Base-by-base conservation (phyloP, 345 rosid genomes). In the Aegle marmelos region DNA sequence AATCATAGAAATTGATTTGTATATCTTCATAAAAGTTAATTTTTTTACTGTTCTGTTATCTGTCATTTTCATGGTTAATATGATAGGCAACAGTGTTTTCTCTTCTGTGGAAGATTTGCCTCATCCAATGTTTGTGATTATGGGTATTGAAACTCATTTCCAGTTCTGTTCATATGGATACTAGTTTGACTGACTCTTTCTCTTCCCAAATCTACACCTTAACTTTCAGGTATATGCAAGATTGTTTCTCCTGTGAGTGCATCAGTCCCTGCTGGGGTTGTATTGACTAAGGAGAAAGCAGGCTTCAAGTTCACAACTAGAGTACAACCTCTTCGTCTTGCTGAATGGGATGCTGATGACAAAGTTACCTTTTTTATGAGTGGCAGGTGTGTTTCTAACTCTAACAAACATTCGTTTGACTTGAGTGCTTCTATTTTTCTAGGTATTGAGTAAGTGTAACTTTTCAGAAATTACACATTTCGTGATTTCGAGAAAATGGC, bases 401-500 rank as follows among this genome's bases (percentile, higher is more conserved):
- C 33, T 66, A 57, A 65, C 54, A 37, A 66, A 61, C 73, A 19
- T 77, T 54, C 21, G 76, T 74, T 39, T 62, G 21, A 68, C 63
- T 71, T 33, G 34, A 66, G 33, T 71, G 59, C 76, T 76, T 79
- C 75, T 61, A 58, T 31, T 28, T 34, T 74, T n/a, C 45, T 76
- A 50, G 83, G 82, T 77, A 76, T 83, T 77, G 80, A 85, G 72
- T 71, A 28, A 79, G 50, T 77, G 54, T 77, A 70, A 64, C 78
- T 78, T 85, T 87, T 76, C 99, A 97, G 99, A 87, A 97, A 86
- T 68, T 97, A 97, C 76, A 89, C 97, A 11, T 91, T 97, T 85
- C 97, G 96, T 58, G 99, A 94, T 76, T 97, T 91, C 78, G 99
- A 97, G 94, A 97, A 89, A 86, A 94, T 94, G 96, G 99, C 99